These are phyloP conservation scores for Stagonosporopsis rhizophila DNA, from an alignment of 2,329 filamentous ascomycete species.

Conservation along the genomic window DNA sequence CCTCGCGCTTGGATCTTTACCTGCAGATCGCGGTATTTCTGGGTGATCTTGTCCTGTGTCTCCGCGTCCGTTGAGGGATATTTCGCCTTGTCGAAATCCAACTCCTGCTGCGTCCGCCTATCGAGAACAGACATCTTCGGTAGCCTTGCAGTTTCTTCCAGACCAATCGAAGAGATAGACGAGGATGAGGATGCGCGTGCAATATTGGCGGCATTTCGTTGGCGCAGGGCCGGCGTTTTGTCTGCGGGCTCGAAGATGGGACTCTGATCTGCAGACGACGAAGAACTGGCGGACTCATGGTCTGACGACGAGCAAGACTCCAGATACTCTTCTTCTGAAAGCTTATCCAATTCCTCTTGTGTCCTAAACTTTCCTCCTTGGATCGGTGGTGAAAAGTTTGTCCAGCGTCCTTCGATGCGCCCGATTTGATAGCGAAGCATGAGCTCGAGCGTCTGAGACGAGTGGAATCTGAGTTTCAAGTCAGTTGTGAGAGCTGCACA, in stretches of 20 bases:
- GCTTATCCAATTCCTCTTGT: constrained; percentile 49
- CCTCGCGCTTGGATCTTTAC: constrained; percentile 74
- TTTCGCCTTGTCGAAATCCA: constrained; percentile 76
- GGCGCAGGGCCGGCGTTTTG: constrained; percentile 41
- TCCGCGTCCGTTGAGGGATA: constrained; percentile 79
- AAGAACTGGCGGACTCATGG: constrained; percentile 35
- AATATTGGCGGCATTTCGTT: constrained; percentile 46
- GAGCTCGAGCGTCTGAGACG: constrained; percentile 72
- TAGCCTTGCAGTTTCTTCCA: constrained; percentile 46
- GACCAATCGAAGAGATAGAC: constrained; percentile 63
- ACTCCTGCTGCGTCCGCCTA: constrained; percentile 74
- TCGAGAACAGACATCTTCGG: constrained; percentile 70
- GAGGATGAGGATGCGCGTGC: constrained; percentile 61
- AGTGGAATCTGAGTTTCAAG: constrained; percentile 72
- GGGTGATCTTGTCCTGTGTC: constrained; percentile 77
- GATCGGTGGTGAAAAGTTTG: constrained; percentile 88
- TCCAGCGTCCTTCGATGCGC: constrained; percentile 79
- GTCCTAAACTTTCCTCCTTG: constrained; percentile 82
- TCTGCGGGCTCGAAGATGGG: constrained; percentile 66
- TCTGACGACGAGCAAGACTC: constrained; percentile 31
- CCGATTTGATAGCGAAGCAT: constrained; percentile 89
- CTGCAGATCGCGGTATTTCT: constrained; percentile 82
- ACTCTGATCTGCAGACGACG: constrained; percentile 64
- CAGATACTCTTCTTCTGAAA: constrained; percentile 46
- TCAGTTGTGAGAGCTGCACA: constrained; percentile 9